Conservation (phyloP, 495 filamentous ascomycete genomes). For the Penicillium alfredii region DNA sequence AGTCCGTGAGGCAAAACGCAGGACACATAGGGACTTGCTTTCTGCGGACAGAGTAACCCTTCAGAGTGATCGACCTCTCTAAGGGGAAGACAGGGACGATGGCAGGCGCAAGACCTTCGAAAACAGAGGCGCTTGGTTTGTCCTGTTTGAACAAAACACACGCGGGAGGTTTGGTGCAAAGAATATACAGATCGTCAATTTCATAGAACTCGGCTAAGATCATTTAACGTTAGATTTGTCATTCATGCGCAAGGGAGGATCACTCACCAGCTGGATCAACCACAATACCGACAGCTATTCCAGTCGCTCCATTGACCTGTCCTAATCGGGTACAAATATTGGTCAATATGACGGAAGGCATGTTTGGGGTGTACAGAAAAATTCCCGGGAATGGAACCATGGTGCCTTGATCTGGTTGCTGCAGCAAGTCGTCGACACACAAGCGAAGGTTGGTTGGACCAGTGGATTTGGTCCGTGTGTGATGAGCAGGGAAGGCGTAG, state of each 20-base stretch:
- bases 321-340: constrained; percentile 4
- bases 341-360: constrained; percentile 7
- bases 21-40: constrained; percentile 1
- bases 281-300: constrained; percentile 8
- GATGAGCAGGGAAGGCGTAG: constrained; percentile 7
- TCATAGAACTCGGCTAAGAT: constrained; percentile 12
- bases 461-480: constrained; percentile 1
- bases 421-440: background rate
- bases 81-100: constrained; percentile 1
- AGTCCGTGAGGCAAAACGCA: constrained; percentile 4
- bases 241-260: background rate
- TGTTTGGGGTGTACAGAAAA: constrained; percentile 10
- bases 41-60: background rate
- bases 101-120: background rate
- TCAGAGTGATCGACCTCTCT: constrained; percentile 1
- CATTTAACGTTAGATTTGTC: constrained; percentile 4
- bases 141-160: constrained; percentile 12
- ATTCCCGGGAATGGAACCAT: constrained; percentile 11
- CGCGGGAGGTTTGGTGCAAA: constrained; percentile 12
- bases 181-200: constrained; percentile 12
- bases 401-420: background rate
- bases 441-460: background rate
- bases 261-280: constrained; percentile 11
- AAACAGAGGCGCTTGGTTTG: background rate
- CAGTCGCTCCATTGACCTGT: constrained; percentile 10